Base-by-base conservation (phyloP, 1,139 yeast species). In the Candida tetrigidarum region DNA sequence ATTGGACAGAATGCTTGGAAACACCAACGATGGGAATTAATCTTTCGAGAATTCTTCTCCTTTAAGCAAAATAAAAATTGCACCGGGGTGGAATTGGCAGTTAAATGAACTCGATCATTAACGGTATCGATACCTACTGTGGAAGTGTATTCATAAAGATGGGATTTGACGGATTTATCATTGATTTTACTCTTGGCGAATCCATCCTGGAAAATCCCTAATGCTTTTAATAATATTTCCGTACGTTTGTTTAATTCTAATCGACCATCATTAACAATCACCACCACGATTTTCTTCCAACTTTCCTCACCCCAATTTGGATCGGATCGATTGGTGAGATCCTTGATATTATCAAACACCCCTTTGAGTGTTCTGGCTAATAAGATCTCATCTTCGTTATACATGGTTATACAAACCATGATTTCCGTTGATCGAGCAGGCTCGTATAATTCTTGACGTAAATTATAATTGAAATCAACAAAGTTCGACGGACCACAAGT, bases 1-100 rank as follows among this genome's bases (percentile, higher is more conserved):
- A 85, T 71, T 3, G 89, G 87, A 2, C 86, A 83, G 64, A 87
- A 84, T 0, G 92, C 87, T 59, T 86, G 90, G 69, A 87, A 83
- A 49, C 88, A 84, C 96, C 96, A 87, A 51, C 95, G 74, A 63
- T 87, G 96, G 14, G 92, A 84, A 62, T 87, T 87, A 61, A 87
- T 87, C 61, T 87, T 87, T 60, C 83, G 78, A 50, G 82, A 75
- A 60, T 87, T 87, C 55, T 81, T 79, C 57, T 87, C 96, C 63
- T 87, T 87, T 55, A 87, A 67, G 60, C 95, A 87, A 63, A 86
- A 87, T 27, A 87, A 63, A 67, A 87, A 70, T 61, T 87, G 96
- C 5, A 86, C 82, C 0, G 95, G 95, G 26, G 74, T 76, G 19
- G 80, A 75, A 53, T 84, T 83, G 41, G 83, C 79, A 11, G 80